Percentiles rank a stretch among this genome's conserved stretches.
Evolutionary conservation across 495 filamentous ascomycete species (phyloP).

Genomic region (Penicillium bovifimosum): DNA sequence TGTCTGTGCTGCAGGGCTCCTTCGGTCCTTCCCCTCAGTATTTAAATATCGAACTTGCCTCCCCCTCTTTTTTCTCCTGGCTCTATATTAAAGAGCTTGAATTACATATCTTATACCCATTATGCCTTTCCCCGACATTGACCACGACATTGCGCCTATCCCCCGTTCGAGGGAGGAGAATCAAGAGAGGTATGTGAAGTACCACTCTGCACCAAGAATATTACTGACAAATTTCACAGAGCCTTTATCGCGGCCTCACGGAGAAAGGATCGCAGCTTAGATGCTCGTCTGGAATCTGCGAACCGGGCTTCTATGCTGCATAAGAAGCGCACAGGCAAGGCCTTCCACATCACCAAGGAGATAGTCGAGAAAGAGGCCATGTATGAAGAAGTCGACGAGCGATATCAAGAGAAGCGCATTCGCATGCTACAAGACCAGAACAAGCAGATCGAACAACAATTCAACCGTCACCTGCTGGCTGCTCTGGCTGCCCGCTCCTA

Average conservation of each 20-base stretch:
- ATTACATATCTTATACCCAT: neutral
- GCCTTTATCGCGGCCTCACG: conserved; percentile 96
- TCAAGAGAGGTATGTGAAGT: conserved; percentile 62
- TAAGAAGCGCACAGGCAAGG: conserved; percentile 80
- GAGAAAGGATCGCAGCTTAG: conserved; percentile 79
- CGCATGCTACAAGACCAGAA: conserved; percentile 41
- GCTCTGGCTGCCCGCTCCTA: conserved; percentile 23
- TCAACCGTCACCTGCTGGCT: conserved; percentile 36
- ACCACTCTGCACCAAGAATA: neutral
- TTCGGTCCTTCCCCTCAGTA: conserved; percentile 5
- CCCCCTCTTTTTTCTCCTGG: neutral
- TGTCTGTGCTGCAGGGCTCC: neutral
- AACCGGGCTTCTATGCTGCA: conserved; percentile 84
- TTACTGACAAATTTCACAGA: conserved; percentile 32
- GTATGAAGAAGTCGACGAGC: conserved; percentile 94
- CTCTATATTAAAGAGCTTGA: neutral
- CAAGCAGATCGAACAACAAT: conserved; percentile 38
- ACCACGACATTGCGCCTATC: conserved; percentile 34
- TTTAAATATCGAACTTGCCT: conserved; percentile 6
- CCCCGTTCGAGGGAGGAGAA: conserved; percentile 68
- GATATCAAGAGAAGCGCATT: conserved; percentile 42
- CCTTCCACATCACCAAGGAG: conserved; percentile 75
- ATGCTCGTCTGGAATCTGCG: conserved; percentile 86
- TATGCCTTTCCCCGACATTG: conserved; percentile 27
- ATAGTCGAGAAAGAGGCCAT: conserved; percentile 91